Evolutionary conservation across 139 green algal species (phyloP).

Genomic region (Diplosphaera chodatii): DNA sequence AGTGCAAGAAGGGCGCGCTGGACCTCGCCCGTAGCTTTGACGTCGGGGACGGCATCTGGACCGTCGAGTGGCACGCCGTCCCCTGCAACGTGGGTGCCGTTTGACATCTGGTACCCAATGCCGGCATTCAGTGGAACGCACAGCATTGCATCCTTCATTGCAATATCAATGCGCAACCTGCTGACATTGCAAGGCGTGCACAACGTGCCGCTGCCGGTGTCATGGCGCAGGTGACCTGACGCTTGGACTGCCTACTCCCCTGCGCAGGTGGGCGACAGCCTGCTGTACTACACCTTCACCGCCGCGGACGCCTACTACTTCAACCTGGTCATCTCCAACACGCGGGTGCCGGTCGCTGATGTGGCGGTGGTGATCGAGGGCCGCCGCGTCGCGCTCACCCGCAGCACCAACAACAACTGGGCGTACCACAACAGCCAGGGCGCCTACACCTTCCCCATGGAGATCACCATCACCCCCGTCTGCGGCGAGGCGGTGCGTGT

Average conservation of each 20-base stretch:
- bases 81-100: background rate
- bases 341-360: background rate
- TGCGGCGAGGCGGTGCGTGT: background rate
- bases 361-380: background rate
- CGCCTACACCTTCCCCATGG: background rate
- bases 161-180: too few species aligned
- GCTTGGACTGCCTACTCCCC: background rate
- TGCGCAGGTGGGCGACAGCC: background rate
- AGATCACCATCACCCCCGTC: background rate
- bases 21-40: background rate
- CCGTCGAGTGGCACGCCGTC: background rate
- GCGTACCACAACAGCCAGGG: background rate
- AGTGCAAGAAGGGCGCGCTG: background rate
- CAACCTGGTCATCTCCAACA: conserved; percentile 1
- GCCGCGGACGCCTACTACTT: background rate
- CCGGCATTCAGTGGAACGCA: too few species aligned
- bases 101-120: too few species aligned
- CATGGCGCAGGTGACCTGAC: too few species aligned
- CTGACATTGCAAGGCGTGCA: too few species aligned
- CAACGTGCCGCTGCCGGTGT: too few species aligned
- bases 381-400: background rate
- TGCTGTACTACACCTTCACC: background rate
- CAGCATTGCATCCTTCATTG: too few species aligned
- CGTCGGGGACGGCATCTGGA: background rate
- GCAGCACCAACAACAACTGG: background rate